Percentiles rank a stretch among this genome's conserved stretches.
Evolutionary conservation across 2,329 filamentous ascomycete genomes (phyloP).

Genomic region (Balansia obtecta): DNA sequence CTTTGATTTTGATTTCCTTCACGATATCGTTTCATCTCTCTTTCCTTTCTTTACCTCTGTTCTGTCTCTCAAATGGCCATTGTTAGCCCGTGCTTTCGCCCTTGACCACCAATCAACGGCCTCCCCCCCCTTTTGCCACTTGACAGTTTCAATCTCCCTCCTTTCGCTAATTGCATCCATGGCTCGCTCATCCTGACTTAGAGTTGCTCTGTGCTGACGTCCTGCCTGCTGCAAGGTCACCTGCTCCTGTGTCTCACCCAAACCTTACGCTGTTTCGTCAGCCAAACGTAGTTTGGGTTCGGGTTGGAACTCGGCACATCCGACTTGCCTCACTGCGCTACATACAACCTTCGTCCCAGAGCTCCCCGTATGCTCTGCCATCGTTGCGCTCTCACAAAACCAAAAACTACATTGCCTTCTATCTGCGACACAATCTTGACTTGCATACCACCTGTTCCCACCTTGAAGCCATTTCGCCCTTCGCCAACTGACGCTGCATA

Average conservation of each 20-base stretch:
- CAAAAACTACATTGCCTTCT: neutral
- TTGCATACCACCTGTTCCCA: neutral
- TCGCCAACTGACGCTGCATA: slow-evolving; percentile 1
- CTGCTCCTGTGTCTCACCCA: slow-evolving; percentile 2
- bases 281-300: slow-evolving; percentile 5
- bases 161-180: neutral
- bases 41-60: neutral
- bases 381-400: neutral
- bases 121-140: neutral
- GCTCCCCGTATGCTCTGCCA: neutral
- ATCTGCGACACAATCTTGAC: neutral
- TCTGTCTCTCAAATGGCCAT: neutral
- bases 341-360: neutral
- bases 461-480: neutral
- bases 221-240: slow-evolving; percentile 1
- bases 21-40: neutral
- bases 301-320: slow-evolving; percentile 6
- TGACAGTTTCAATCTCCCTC: neutral
- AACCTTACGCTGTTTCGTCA: slow-evolving; percentile 2
- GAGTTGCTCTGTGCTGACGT: neutral
- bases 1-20: neutral
- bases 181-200: neutral
- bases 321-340: slow-evolving; percentile 4
- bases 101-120: neutral
- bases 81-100: neutral